Evolutionary conservation across 495 filamentous ascomycete genomes (phyloP), one percentile per base, ranked within the genome.

Genomic region (Chlorociboria aeruginascens): DNA sequence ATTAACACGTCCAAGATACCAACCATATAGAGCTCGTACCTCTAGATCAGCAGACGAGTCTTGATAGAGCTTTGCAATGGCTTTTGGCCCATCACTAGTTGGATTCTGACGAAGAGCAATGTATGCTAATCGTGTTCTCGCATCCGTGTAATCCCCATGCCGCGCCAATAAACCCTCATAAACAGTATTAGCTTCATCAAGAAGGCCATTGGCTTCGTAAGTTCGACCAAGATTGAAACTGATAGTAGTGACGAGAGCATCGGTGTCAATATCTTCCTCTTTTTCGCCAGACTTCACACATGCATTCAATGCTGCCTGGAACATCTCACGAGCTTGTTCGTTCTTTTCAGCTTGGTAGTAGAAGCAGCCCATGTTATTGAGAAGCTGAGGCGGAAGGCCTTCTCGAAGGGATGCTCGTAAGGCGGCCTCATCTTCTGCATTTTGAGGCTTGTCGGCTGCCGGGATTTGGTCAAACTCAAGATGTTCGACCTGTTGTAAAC

Each of bases 341-440:
- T 85, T 81, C 55, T 86, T 88, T 55, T 93, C 93, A 0, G 76
- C 70, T 55, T 93, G 86, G 54, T 85, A 97, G 51, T 93, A 75
- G 68, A 97, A 95, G 61, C 86, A 92, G 3, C 86, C 92, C 62
- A 98, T 93, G 58, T 98, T 97, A 69, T 95, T 97, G 36, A 96
- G 77, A 1, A 98, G 70, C 62, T 96, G 89, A 1, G 93, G 88
- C 4, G 89, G 84, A 0, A 97, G 68, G 49, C 78, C 68, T 60
- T 88, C 80, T 32, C 86, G 79, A 31, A 92, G 69, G 25, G 66
- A 67, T 30, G 70, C 67, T 45, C 74, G 76, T 25, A 76, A 55
- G 28, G 75, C 70, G n/a, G 74, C 71, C 32, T 75, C 72, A 16
- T 82, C 79, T 6, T 82, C 76, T 0, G 68, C 60, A n/a, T 74